Evolutionary conservation across 2,329 filamentous ascomycete genomes (phyloP).

Genomic region (Beauveria scarabaeidicola): DNA sequence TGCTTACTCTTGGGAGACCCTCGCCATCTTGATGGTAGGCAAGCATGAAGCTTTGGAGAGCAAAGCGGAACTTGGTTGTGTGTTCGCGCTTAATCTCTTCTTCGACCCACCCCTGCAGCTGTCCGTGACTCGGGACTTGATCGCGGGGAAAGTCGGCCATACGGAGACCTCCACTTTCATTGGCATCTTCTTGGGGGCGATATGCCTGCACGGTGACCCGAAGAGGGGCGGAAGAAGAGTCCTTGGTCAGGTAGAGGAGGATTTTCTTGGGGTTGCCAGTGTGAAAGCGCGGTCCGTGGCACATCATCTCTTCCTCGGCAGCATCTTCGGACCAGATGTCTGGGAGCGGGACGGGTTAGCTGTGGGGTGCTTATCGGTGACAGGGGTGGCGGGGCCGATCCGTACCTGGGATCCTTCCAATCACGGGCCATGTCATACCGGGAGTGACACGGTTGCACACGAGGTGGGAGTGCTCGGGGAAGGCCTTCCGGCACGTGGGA

Average conservation of each 20-base stretch:
- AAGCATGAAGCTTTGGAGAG: conserved; percentile 30
- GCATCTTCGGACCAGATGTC: conserved; percentile 31
- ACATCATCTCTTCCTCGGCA: conserved; percentile 25
- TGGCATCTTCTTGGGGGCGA: conserved; percentile 22
- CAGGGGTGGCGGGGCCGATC: conserved; percentile 12
- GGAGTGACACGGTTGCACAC: conserved; percentile 32
- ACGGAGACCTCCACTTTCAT: conserved; percentile 22
- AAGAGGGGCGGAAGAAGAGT: conserved; percentile 29
- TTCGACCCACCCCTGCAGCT: conserved; percentile 30
- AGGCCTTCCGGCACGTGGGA: conserved; percentile 33
- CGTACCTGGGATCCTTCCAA: conserved; percentile 30
- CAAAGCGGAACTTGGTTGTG: conserved; percentile 23
- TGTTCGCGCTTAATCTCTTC: conserved; percentile 27
- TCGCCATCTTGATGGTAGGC: conserved; percentile 27
- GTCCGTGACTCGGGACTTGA: conserved; percentile 26
- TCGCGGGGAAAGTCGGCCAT: conserved; percentile 31
- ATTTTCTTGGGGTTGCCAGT: conserved; percentile 29
- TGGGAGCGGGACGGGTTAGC: conserved; percentile 15
- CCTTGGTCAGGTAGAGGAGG: conserved; percentile 27
- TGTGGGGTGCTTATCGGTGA: background rate
- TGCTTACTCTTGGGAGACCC: conserved; percentile 31
- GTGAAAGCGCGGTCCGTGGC: conserved; percentile 27
- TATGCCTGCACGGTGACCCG: conserved; percentile 31
- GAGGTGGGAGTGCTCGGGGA: conserved; percentile 31
- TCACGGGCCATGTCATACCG: conserved; percentile 29